Evolutionary conservation across 2,329 filamentous ascomycete species (phyloP), one percentile per base, ranked within the genome.

Genomic region (Trichoderma koningiopsis): DNA sequence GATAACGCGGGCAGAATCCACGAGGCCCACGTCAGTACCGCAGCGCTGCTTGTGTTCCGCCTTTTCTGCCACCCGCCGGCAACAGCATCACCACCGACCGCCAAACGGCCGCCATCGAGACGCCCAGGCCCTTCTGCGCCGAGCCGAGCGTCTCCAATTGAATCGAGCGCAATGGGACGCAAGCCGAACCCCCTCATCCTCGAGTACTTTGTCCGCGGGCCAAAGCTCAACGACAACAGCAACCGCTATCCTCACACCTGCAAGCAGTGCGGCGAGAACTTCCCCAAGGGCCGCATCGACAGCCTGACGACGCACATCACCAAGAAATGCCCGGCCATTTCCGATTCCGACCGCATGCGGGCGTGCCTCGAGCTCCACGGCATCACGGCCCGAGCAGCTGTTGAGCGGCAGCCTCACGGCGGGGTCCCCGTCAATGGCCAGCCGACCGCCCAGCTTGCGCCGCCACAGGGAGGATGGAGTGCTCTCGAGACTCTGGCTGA

Each of bases 191-290:
- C 89, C 75, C 85, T 97, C 74, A 94, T 97, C 79, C 86, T 92
- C 79, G 89, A 95, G 81, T 96, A 93, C 84, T 97, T 97, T 80
- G 89, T 92, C 79, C 89, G 94, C 74, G 94, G 94, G 11, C 87
- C 89, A 49, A 97, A 97, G 82, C 87, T 97, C 75, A 89, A 91
- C 77, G 93, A 97, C 81, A 91, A 92, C 72, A 96, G 92, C 83
- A 97, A 97, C 79, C 89, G 94, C 70, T 97, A 97, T 77, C 90
- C 93, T 75, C 93, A 97, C 77, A 96, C 92, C 14, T 97, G 94
- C 87, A 95, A 92, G 79, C 86, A 89, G 73, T 97, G 93, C 79
- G 93, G 93, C 73, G 92, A 96, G 80, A 91, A 92, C 79, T 97
- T 97, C 72, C 92, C 93, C 72, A 97, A 97, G 78, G 94, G 94